Percentiles rank a stretch among this genome's conserved stretches.
Conservation (phyloP, 2,329 filamentous ascomycete species). For the Colletotrichum sp. region DNA sequence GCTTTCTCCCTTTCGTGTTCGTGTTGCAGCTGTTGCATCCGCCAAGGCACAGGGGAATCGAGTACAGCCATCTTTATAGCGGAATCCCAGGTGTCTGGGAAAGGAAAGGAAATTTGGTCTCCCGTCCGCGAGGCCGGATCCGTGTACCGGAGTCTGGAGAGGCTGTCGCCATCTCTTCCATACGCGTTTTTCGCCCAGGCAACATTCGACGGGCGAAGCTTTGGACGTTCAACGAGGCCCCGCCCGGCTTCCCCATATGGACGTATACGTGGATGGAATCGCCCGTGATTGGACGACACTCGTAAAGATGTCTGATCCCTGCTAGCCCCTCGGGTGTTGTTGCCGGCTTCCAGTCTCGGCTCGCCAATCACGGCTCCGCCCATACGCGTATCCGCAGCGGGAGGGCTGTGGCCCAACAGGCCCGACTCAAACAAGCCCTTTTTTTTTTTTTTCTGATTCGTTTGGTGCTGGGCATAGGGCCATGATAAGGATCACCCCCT, state of each 20-base stretch:
- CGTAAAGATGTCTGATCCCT: neutral
- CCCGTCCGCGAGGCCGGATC: neutral
- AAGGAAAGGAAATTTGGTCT: neutral
- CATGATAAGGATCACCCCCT: neutral
- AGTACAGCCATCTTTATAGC: conserved; percentile 6
- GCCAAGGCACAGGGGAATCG: conserved; percentile 2
- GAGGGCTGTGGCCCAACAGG: neutral
- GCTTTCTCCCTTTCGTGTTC: neutral
- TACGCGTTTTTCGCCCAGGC: neutral
- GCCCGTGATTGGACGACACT: neutral
- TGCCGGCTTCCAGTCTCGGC: neutral
- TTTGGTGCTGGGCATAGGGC: neutral
- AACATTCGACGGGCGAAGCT: neutral
- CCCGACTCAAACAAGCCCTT: neutral
- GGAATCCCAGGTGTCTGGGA: neutral
- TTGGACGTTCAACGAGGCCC: neutral
- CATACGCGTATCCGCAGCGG: neutral
- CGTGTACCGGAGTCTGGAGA: neutral
- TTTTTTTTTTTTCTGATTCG: neutral
- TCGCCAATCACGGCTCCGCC: neutral
- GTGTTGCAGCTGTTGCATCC: neutral
- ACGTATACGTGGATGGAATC: neutral
- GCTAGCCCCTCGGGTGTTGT: neutral
- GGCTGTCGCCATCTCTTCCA: neutral
- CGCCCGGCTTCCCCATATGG: neutral